A percentile compares a stretch with the other conserved stretches of the same genome.
Evolutionary conservation across 495 filamentous ascomycete species (phyloP).

Genomic region (Aspergillus egyptiacus): DNA sequence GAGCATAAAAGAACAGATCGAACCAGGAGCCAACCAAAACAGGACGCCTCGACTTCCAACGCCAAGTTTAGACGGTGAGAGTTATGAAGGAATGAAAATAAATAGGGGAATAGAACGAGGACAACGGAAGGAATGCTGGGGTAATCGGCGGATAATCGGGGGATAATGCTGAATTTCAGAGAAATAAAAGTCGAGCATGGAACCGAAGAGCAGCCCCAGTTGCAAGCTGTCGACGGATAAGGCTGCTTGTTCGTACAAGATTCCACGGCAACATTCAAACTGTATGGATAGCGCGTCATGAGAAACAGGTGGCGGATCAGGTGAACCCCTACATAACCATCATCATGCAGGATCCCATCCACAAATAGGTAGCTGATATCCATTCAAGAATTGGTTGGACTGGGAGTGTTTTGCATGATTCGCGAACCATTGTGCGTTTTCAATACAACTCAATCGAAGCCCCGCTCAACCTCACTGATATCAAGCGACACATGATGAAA

Average conservation of each 20-base stretch:
- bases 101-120: constrained; percentile 21
- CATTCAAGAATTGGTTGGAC: constrained; percentile 1
- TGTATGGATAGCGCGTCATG: constrained; percentile 5
- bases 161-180: constrained; percentile 14
- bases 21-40: constrained; percentile 38
- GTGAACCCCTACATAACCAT: constrained; percentile 4
- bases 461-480: constrained; percentile 13
- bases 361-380: constrained; percentile 5
- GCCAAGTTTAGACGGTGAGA: constrained; percentile 39
- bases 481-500: constrained; percentile 18
- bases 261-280: constrained; percentile 8
- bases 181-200: constrained; percentile 15
- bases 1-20: constrained; percentile 22
- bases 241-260: constrained; percentile 14
- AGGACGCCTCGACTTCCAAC: constrained; percentile 45
- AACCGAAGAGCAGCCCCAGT: constrained; percentile 10
- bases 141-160: constrained; percentile 21
- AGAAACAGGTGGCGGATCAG: constrained; percentile 1
- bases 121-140: constrained; percentile 17
- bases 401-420: constrained; percentile 18
- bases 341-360: constrained; percentile 12
- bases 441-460: constrained; percentile 13
- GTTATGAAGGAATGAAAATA: constrained; percentile 30
- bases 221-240: constrained; percentile 14
- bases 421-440: constrained; percentile 9